Evolutionary conservation across 805 yeast species (phyloP), one percentile per base, ranked within the genome.

Genomic region (Myxozyma kluyveri): DNA sequence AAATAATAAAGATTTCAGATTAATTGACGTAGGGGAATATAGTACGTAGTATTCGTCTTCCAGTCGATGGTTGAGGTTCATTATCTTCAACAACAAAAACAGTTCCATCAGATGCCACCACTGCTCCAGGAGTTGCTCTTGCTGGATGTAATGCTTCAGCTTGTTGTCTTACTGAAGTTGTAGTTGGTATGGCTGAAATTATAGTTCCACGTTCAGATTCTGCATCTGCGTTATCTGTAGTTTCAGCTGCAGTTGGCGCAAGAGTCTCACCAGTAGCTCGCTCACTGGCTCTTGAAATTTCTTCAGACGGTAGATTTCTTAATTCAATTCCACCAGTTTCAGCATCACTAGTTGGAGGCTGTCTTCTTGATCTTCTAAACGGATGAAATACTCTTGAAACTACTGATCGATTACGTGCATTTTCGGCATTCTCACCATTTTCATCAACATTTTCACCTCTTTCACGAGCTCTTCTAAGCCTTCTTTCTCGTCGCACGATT

Each of bases 401-500:
- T n/a, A n/a, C n/a, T n/a, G n/a, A n/a, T n/a, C n/a, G n/a, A 14
- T 29, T 29, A 14, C 9, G 33, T 14, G 33, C 33, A 9, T 29
- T 14, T 29, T 9, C 14, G 12, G 33, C 33, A 19, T 26, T 12
- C 7, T 42, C 38, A 21, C 6, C 12, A 12, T 9, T 35, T 9
- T 35, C 38, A 12, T 35, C 12, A 6, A 21, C n/a, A 5, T 9
- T n/a, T 4, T 24, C 19, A n/a, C 33, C 29, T 10, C 40, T 42
- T 7, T 37, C 52, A 22, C 31, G 38, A 12, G 37, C 47, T 9
- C 52, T 27, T 2, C 60, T 45, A 29, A 56, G 6, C 2, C 60
- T 49, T 22, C 60, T 44, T 31, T 55, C 60, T 10, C 60, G 50
- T 3, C 60, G 49, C 10, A 55, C 59, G 10, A 59, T 57, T 17